A percentile compares a stretch with the other conserved stretches of the same genome.
These are phyloP conservation scores for Pseudozyma hubeiensis DNA, from an alignment of 1,284 basidiomycete species.

Conservation along the genomic window DNA sequence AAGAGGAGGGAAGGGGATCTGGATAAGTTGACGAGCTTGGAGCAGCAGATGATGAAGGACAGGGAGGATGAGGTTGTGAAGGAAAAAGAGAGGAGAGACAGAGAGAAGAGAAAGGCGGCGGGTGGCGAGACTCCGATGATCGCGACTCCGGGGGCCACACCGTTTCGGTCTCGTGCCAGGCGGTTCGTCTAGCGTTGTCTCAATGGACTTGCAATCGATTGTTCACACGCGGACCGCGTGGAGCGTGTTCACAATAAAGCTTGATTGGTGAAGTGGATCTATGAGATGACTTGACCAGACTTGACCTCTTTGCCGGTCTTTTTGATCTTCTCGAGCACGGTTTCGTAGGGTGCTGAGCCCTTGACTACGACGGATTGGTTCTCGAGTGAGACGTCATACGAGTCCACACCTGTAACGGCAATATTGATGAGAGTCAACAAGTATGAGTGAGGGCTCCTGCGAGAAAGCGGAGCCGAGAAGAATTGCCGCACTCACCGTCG, in stretches of 20 bases:
- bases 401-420: constrained; percentile 57
- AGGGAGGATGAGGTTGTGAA: constrained; percentile 19
- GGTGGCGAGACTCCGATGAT: constrained; percentile 26
- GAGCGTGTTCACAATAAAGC: background rate
- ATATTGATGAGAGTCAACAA: no score
- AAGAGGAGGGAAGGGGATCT: constrained; percentile 80
- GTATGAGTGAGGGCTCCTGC: no score
- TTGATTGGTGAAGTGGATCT: background rate
- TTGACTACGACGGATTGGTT: constrained; percentile 80
- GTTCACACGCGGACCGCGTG: no score
- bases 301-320: constrained; percentile 86
- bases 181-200: constrained; percentile 8
- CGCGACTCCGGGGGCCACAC: constrained; percentile 42
- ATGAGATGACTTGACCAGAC: constrained; percentile 40
- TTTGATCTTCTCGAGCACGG: constrained; percentile 79
- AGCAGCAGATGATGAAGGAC: constrained; percentile 70
- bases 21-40: constrained; percentile 86
- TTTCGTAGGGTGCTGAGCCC: constrained; percentile 76
- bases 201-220: background rate
- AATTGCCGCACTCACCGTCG: constrained; percentile 72
- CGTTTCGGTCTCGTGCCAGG: constrained; percentile 18
- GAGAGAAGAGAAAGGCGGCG: constrained; percentile 13
- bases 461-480: background rate
- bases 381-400: constrained; percentile 74
- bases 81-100: constrained; percentile 20